Base-by-base conservation (phyloP, 495 filamentous ascomycete genomes). In the Aspergillus coremiiformis region DNA sequence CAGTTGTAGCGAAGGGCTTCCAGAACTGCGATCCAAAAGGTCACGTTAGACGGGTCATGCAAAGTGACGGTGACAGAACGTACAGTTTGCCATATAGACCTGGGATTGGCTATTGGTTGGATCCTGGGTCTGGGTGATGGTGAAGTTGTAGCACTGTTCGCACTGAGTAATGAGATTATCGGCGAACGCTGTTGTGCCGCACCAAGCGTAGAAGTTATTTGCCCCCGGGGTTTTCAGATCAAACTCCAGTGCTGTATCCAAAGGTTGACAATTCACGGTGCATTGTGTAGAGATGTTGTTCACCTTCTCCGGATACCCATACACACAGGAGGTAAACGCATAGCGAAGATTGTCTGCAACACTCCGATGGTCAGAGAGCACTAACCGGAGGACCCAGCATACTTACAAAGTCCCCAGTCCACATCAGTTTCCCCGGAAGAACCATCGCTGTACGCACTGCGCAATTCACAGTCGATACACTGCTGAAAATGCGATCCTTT, bases 331-430 rank as follows among this genome's bases (percentile, higher is more conserved):
- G 29, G 63, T 69, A 37, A 72, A 65, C 4, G 74, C 68, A 51
- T 67, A 80, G 44, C 77, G 73, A 45, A 80, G 64, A 43, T 80
- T 80, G 52, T 69, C 77, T 80, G 50, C 11, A 24, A 20, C 4
- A 17, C 1, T 14, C 17, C 3, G n/a, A 3, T 21, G 19, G 37
- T 41, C 17, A 41, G 37, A 41, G 9, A 21, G 37, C 17, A 19
- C 37, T 17, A 20, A 6, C 3, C 14, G 19, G n/a, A 21, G 17
- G 19, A 41, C 1, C n/a, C 37, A 21, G 37, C 12, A 14, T 11
- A 54, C 79, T 62, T 71, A 82, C 79, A 85, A 17, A 86, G 66
- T 19, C 67, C 82, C 79, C 79, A 84, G 58, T 76, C 68, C 0
- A 81, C 62, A 59, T 86, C 82, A 4, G 74, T 74, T 61, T 81